Evolutionary conservation across 192 early-diverging fungal genomes (phyloP).

Genomic region (Phlyctochytrium bullatum): DNA sequence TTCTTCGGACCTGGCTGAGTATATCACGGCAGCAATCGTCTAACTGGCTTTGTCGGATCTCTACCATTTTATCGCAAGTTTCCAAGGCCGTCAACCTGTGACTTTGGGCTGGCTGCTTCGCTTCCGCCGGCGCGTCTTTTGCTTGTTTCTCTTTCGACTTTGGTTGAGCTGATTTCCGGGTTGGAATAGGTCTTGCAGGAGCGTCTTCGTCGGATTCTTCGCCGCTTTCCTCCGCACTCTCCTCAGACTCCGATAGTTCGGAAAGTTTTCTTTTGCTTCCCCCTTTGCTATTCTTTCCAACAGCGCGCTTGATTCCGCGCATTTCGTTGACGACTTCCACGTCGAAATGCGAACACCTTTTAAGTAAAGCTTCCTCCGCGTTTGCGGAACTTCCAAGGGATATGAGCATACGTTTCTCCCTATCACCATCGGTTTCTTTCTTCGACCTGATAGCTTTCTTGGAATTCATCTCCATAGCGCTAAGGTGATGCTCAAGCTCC

Average conservation of each 20-base stretch:
- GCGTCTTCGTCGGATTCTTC: slow-evolving; percentile 1
- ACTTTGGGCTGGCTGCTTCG: not conserved
- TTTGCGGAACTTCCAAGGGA: slow-evolving; percentile 31
- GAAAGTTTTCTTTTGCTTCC: not conserved
- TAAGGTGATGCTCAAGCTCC: slow-evolving; percentile 46
- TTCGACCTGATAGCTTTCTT: slow-evolving; percentile 35
- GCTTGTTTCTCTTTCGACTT: not conserved
- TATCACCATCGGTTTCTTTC: slow-evolving; percentile 30
- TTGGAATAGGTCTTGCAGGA: not conserved
- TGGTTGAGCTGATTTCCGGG: too few relatives aligned
- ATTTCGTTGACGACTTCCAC: slow-evolving; percentile 18
- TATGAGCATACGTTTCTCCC: slow-evolving; percentile 28
- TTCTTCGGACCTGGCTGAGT: slow-evolving; percentile 13
- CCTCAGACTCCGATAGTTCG: not conserved
- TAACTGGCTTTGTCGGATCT: slow-evolving; percentile 29
- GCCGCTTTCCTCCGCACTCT: slow-evolving; percentile 9
- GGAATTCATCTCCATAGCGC: slow-evolving; percentile 43
- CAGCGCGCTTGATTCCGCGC: not conserved
- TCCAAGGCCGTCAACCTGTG: slow-evolving; percentile 22
- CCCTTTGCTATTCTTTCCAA: not conserved
- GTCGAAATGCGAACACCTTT: slow-evolving; percentile 47
- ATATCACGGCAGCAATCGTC: slow-evolving; percentile 30
- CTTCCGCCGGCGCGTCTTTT: not conserved
- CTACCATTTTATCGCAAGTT: slow-evolving; percentile 39
- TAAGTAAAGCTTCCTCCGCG: slow-evolving; percentile 46